Percentiles rank a stretch among this genome's conserved stretches.
phyloP scores from a whole-genome alignment of 2,329 filamentous ascomycete genomes.

The Periconia digitata region DNA sequence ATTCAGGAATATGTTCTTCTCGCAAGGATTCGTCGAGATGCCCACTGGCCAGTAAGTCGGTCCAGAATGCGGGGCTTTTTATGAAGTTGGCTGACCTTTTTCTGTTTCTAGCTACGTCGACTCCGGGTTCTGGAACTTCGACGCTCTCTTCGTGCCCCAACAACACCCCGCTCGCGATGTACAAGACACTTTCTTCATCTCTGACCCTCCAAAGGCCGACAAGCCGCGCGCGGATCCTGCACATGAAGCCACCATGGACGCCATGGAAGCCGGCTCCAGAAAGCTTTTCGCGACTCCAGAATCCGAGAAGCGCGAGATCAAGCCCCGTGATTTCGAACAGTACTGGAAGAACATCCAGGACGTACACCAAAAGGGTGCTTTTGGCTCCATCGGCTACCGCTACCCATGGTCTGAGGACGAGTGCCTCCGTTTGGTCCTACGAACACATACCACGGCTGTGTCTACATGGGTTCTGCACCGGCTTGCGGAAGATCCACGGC shows the following conservation, averaged over 20 bases:
- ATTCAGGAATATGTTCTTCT: slow-evolving; percentile 98
- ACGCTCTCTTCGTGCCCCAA: slow-evolving; percentile 93
- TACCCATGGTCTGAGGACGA: slow-evolving; percentile 93
- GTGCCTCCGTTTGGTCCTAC: slow-evolving; percentile 81
- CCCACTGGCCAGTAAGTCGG: slow-evolving; percentile 70
- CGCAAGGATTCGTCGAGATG: slow-evolving; percentile 99
- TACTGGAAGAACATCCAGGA: slow-evolving; percentile 88
- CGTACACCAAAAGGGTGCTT: slow-evolving; percentile 89
- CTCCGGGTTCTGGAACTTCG: slow-evolving; percentile 99
- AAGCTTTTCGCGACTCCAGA: slow-evolving; percentile 59
- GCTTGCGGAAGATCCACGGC: slow-evolving; percentile 78
- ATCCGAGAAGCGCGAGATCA: slow-evolving; percentile 53
- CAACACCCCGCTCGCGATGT: slow-evolving; percentile 97
- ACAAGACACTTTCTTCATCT: slow-evolving; percentile 98
- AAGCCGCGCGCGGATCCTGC: slow-evolving; percentile 59
- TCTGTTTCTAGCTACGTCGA: slow-evolving; percentile 73
- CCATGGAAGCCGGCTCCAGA: slow-evolving; percentile 51
- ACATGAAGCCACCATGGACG: slow-evolving; percentile 48
- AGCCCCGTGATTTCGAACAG: slow-evolving; percentile 68
- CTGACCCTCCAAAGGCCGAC: slow-evolving; percentile 79
- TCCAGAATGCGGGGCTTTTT: no score
- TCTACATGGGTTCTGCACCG: slow-evolving; percentile 90
- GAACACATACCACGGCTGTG: slow-evolving; percentile 94
- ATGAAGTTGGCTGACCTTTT: slow-evolving; percentile 11
- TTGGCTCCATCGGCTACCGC: slow-evolving; percentile 92